phyloP scores from a whole-genome alignment of 2,329 filamentous ascomycete genomes.

The Atkinsonella texensis region DNA sequence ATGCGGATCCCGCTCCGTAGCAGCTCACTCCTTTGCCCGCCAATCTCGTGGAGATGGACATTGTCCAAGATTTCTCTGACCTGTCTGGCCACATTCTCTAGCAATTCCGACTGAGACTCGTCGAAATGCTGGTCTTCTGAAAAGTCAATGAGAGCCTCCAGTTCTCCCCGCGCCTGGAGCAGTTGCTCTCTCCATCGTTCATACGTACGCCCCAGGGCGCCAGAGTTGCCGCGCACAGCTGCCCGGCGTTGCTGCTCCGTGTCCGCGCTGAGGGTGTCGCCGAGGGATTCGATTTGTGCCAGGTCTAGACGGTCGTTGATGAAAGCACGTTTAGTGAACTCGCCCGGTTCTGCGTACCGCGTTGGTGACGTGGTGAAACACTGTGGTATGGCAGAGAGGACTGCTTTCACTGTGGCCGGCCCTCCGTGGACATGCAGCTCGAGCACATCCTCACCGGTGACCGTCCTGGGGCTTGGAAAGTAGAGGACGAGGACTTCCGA shows the following conservation, averaged over 20 bases:
- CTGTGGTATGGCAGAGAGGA: slow-evolving; percentile 62
- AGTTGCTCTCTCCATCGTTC: slow-evolving; percentile 70
- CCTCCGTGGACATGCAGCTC: slow-evolving; percentile 95
- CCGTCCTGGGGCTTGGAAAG: slow-evolving; percentile 70
- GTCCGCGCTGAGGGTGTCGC: slow-evolving; percentile 52
- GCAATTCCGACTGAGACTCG: slow-evolving; percentile 62
- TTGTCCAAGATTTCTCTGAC: slow-evolving; percentile 48
- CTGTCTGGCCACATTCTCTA: slow-evolving; percentile 55
- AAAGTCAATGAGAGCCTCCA: slow-evolving; percentile 95
- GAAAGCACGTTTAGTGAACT: slow-evolving; percentile 90
- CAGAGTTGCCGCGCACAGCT: slow-evolving; percentile 67
- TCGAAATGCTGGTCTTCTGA: slow-evolving; percentile 96
- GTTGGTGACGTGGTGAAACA: slow-evolving; percentile 34
- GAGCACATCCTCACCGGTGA: slow-evolving; percentile 84
- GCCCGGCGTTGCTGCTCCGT: slow-evolving; percentile 89
- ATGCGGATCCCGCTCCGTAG: slow-evolving; percentile 76
- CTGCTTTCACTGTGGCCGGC: slow-evolving; percentile 74
- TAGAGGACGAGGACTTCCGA: slow-evolving; percentile 69
- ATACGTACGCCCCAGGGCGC: slow-evolving; percentile 60
- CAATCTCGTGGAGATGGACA: slow-evolving; percentile 59
- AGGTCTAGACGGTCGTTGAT: slow-evolving; percentile 76
- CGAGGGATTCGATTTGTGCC: slow-evolving; percentile 63
- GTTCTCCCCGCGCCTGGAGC: slow-evolving; percentile 71
- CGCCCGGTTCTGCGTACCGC: slow-evolving; percentile 85
- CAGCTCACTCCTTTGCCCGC: slow-evolving; percentile 72